These are phyloP conservation scores for Stylonectria norvegica DNA, from an alignment of 2,329 filamentous ascomycete genomes.

Conservation along the genomic window DNA sequence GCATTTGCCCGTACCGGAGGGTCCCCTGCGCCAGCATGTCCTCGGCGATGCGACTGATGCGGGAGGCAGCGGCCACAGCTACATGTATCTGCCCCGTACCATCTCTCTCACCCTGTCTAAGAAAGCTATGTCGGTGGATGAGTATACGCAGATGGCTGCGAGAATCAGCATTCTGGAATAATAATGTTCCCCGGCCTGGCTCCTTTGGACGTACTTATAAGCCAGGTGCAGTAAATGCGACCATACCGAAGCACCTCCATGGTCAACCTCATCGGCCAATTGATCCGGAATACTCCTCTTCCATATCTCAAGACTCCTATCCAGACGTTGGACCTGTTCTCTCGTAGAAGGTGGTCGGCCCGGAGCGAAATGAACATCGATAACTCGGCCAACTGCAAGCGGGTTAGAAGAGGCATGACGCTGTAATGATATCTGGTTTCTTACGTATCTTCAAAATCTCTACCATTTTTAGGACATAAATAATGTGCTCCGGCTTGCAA, in stretches of 20 bases:
- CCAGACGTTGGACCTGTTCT: conserved; percentile 28
- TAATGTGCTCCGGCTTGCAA: conserved; percentile 32
- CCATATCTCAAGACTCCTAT: conserved; percentile 33
- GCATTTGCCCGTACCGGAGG: conserved; percentile 37
- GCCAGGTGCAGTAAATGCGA: conserved; percentile 36
- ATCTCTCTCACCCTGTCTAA: conserved; percentile 24
- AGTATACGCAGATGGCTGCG: conserved; percentile 35
- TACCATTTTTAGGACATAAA: conserved; percentile 38
- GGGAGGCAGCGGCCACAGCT: conserved; percentile 32
- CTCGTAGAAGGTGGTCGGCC: conserved; percentile 28
- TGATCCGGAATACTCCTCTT: conserved; percentile 31
- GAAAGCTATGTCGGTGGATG: conserved; percentile 34
- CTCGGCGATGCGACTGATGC: conserved; percentile 37
- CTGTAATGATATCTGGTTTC: conserved; percentile 4
- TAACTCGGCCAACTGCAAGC: conserved; percentile 31
- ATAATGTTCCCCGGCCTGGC: rapidly evolving
- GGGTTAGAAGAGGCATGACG: conserved; percentile 1
- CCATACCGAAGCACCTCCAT: conserved; percentile 34
- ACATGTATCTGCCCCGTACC: conserved; percentile 29
- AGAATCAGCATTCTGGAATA: neutral
- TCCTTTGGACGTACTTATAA: conserved; percentile 35
- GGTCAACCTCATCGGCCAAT: conserved; percentile 30
- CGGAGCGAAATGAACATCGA: conserved; percentile 36
- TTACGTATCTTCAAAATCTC: conserved; percentile 34
- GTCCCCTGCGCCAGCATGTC: conserved; percentile 36